Conservation (phyloP, 805 yeast species). For the Wickerhamomyces mucosus region DNA sequence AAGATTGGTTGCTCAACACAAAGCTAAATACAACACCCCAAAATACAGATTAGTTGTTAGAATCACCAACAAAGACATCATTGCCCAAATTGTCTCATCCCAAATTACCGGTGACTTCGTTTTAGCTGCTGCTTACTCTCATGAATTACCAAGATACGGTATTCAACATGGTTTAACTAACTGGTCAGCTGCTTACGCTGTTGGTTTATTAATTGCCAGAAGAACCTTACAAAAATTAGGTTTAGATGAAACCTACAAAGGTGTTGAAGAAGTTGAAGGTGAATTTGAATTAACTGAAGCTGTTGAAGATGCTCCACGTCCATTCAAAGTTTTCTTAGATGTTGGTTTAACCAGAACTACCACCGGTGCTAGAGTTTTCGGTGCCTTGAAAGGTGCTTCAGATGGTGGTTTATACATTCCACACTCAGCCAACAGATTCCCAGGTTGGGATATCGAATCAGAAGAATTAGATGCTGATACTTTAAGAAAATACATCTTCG, state of each 20-base stretch:
- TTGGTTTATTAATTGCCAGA: slow-evolving; percentile 97
- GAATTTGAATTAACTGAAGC: slow-evolving; percentile 98
- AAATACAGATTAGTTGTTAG: slow-evolving; percentile 99
- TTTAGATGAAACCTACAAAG: slow-evolving; percentile 93
- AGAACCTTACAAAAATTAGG: slow-evolving; percentile 97
- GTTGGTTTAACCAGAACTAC: slow-evolving; percentile 99
- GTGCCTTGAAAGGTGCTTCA: slow-evolving; percentile 99
- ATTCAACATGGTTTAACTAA: slow-evolving; percentile 97
- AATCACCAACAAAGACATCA: slow-evolving; percentile 99
- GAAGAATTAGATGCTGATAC: slow-evolving; percentile 97
- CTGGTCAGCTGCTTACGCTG: slow-evolving; percentile 99
- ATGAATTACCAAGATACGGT: slow-evolving; percentile 97
- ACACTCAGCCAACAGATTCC: slow-evolving; percentile 99
- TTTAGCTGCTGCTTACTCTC: slow-evolving; percentile 96
- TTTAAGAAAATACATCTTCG: slow-evolving; percentile 98
- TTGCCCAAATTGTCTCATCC: slow-evolving; percentile 94
- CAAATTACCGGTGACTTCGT: slow-evolving; percentile 96
- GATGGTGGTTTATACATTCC: slow-evolving; percentile 99
- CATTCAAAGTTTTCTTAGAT: slow-evolving; percentile 98
- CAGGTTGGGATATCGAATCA: slow-evolving; percentile 99
- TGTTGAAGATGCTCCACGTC: slow-evolving; percentile 98
- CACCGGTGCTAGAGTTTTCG: slow-evolving; percentile 99
- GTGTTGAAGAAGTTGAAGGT: slow-evolving; percentile 99
- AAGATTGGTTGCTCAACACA: slow-evolving; percentile 99
- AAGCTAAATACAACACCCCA: slow-evolving; percentile 99